Evolutionary conservation across 2,329 filamentous ascomycete species (phyloP).

Genomic region (Lachnellula occidentalis): DNA sequence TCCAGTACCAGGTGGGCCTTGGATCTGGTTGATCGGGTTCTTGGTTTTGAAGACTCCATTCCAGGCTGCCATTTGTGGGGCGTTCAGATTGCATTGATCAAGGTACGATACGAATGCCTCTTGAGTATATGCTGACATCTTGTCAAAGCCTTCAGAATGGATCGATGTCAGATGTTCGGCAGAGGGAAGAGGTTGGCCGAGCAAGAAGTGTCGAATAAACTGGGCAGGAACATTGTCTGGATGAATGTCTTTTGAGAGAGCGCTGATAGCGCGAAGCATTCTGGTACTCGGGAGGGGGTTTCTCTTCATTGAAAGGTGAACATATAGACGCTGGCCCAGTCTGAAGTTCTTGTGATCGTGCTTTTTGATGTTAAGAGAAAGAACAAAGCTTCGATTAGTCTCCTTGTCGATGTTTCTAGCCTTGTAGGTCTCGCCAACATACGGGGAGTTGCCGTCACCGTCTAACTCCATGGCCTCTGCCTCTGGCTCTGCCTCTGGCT

Average conservation of each 20-base stretch:
- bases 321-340: neutral
- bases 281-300: neutral
- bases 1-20: slow-evolving; percentile 13
- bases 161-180: neutral
- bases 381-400: neutral
- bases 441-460: too few species aligned
- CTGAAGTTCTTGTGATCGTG: neutral
- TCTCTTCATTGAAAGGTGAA: neutral
- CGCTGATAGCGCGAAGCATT: neutral
- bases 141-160: neutral
- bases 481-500: neutral
- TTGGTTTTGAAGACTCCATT: neutral
- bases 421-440: neutral
- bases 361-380: neutral
- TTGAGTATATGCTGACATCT: neutral
- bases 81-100: neutral
- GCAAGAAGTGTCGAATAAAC: neutral
- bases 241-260: neutral
- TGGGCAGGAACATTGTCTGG: neutral
- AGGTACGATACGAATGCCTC: neutral
- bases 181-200: too few species aligned
- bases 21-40: neutral
- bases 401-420: neutral
- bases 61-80: neutral
- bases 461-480: neutral